Conservation (phyloP, 106 monocot genomes). For the Apostasia ramifera region DNA sequence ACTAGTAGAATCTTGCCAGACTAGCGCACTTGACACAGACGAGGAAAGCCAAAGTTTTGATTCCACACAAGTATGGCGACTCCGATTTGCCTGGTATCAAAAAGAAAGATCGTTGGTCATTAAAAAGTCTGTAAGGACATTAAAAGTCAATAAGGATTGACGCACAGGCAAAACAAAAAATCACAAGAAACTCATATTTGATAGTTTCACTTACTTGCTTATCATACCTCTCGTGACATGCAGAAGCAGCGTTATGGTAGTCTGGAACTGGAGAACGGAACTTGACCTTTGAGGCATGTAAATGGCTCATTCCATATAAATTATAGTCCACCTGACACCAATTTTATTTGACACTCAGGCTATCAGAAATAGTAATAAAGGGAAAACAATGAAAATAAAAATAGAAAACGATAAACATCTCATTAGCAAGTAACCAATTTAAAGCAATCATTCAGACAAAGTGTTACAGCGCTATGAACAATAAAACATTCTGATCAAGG, state of each 20-base stretch:
- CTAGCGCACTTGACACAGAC: slow-evolving; percentile 37
- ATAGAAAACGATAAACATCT: neutral
- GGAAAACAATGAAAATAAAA: too few relatives aligned
- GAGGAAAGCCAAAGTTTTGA: slow-evolving; percentile 57
- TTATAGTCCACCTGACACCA: slow-evolving; percentile 74
- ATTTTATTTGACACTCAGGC: neutral
- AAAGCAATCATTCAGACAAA: neutral
- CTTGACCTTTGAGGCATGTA: slow-evolving; percentile 67
- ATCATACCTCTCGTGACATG: slow-evolving; percentile 10
- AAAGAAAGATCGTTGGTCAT: neutral
- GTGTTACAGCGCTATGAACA: too few relatives aligned
- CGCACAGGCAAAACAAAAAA: slow-evolving; percentile 14
- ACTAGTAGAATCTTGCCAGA: slow-evolving; percentile 32
- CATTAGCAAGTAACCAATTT: neutral
- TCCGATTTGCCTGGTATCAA: slow-evolving; percentile 46
- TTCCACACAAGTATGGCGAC: slow-evolving; percentile 20
- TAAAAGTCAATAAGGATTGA: neutral
- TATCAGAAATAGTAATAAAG: neutral
- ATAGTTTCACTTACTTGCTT: slow-evolving; percentile 14
- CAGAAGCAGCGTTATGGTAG: slow-evolving; percentile 14
- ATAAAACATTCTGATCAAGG: neutral
- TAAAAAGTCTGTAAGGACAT: neutral
- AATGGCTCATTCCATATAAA: slow-evolving; percentile 88
- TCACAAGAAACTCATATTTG: slow-evolving; percentile 5
- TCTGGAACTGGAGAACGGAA: slow-evolving; percentile 69